Evolutionary conservation across 495 filamentous ascomycete species (phyloP), one percentile per base, ranked within the genome.

Genomic region (Lineolata rhizophorae): DNA sequence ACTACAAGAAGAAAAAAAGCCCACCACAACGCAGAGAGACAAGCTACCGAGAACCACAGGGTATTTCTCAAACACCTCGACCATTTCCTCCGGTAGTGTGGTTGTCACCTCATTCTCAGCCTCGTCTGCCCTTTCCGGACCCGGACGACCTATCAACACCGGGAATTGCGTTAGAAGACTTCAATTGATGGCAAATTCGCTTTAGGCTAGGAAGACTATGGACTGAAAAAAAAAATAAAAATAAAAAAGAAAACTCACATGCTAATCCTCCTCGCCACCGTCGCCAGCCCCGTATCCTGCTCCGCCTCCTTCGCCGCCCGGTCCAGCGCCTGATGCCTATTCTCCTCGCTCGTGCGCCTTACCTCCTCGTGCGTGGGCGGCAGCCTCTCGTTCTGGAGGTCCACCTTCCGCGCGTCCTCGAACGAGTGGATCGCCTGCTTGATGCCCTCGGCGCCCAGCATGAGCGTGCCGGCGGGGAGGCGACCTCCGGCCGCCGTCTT

Each of bases 351-450:
- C 45, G 73, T 76, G 47, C 68, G 68, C 20, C 70, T 60, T 10
- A 95, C 81, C 49, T 97, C 87, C 34, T 95, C 87, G 36, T 91
- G 80, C 41, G 62, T 82, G 3, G 87, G 87, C 22, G 87, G 87
- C 39, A 95, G 55, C 35, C 76, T 69, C 59, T 97, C 87, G 49
- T 97, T 97, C 56, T 94, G 84, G 37, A 94, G 46, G 61, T 97
- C 87, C 18, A 97, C 90, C 60, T 92, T 93, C 30, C 83, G 64
- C n/a, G 87, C 87, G 51, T 97, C 87, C 51, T 97, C 87, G 40
- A 97, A 97, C 43, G 67, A 87, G 51, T 65, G 79, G 39, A 97
- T 97, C n/a, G 87, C 87, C 45, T 94, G 82, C 61, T 95, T 97
- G 57, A 97, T 97, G 20, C 87, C 87, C 52, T 95, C 87, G 1